phyloP scores from a whole-genome alignment of 352 stramenopile species.

The Pythium diclinum region DNA sequence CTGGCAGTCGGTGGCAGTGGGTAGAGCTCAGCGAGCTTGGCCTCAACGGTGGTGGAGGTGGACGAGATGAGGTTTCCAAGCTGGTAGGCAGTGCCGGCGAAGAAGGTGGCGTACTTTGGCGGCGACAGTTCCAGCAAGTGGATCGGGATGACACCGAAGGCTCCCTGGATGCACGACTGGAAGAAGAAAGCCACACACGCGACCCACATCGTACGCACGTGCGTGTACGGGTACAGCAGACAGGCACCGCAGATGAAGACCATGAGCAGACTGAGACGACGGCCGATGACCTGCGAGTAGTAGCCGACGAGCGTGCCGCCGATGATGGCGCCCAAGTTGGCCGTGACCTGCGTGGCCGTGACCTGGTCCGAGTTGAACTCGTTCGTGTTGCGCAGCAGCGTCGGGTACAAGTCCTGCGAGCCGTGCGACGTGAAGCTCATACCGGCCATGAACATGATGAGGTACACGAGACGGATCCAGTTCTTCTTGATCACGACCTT shows the following conservation, averaged over 20 bases:
- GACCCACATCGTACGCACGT: constrained; percentile 23
- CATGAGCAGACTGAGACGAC: constrained; percentile 41
- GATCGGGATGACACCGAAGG: constrained; percentile 50
- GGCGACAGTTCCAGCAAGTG: constrained; percentile 56
- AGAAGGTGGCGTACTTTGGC: constrained; percentile 44
- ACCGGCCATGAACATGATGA: background rate
- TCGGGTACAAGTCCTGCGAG: constrained; percentile 49
- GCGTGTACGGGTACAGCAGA: constrained; percentile 50
- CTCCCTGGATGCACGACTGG: constrained; percentile 48
- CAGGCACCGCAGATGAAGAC: constrained; percentile 32
- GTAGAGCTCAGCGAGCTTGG: constrained; percentile 41
- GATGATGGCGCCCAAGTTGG: constrained; percentile 49
- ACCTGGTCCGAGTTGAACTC: constrained; percentile 44
- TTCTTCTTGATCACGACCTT: background rate
- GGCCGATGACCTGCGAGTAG: constrained; percentile 53
- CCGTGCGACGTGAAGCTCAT: constrained; percentile 24
- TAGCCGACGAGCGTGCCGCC: constrained; percentile 50
- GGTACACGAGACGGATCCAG: background rate
- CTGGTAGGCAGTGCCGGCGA: constrained; percentile 48
- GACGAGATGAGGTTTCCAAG: constrained; percentile 56
- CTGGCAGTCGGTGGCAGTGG: constrained; percentile 32
- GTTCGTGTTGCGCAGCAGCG: constrained; percentile 47
- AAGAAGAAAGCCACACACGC: no score
- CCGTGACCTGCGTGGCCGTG: constrained; percentile 44
- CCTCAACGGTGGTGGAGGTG: constrained; percentile 45